These are phyloP conservation scores for Ogataea angusta DNA, from an alignment of 805 yeast species.

Conservation along the genomic window DNA sequence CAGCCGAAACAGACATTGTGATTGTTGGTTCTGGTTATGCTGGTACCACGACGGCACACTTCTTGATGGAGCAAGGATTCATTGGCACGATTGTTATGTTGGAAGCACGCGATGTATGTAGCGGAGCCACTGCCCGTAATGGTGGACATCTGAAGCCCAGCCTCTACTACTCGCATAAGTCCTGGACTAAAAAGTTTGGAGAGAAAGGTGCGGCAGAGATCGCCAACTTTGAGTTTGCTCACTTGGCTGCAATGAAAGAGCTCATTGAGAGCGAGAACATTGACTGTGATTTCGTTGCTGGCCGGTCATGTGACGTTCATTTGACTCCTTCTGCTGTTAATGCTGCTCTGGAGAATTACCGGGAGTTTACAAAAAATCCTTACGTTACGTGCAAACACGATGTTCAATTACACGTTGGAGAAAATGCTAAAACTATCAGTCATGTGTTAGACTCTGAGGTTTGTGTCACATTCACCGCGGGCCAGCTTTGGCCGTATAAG, in stretches of 20 bases:
- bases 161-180: constrained; percentile 17
- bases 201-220: constrained; percentile 34
- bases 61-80: constrained; percentile 27
- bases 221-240: constrained; percentile 37
- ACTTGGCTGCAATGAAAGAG: constrained; percentile 32
- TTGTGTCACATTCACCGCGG: constrained; percentile 39
- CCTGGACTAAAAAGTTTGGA: constrained; percentile 22
- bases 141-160: constrained; percentile 48
- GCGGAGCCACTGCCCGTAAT: constrained; percentile 46
- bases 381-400: constrained; percentile 29
- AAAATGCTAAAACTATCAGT: constrained; percentile 28
- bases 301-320: constrained; percentile 32
- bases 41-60: constrained; percentile 39
- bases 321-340: constrained; percentile 11
- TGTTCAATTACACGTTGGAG: constrained; percentile 33
- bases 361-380: constrained; percentile 27
- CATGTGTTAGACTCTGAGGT: constrained; percentile 31
- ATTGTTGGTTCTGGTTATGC: constrained; percentile 46
- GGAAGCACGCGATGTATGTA: constrained; percentile 42
- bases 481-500: constrained; percentile 44
- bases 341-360: constrained; percentile 14
- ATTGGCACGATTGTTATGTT: constrained; percentile 8
- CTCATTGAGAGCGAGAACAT: constrained; percentile 33
- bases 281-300: constrained; percentile 32
- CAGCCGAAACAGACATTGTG: constrained; percentile 36